These are phyloP conservation scores for Leccinellum albellum DNA, from an alignment of 768 basidiomycete genomes.

Conservation along the genomic window DNA sequence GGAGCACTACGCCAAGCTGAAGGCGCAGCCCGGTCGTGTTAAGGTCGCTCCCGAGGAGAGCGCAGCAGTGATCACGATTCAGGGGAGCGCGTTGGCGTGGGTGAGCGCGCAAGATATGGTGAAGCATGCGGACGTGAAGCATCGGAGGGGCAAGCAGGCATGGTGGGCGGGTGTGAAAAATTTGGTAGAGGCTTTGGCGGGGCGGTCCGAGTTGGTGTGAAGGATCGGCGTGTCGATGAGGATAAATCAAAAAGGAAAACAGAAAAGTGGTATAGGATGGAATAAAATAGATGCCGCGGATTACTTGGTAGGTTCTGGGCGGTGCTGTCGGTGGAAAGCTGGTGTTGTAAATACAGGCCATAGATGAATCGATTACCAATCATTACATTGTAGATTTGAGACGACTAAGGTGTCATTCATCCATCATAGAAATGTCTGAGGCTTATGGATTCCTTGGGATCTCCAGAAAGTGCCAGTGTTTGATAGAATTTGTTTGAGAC, in stretches of 20 bases:
- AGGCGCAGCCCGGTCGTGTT: slow-evolving; percentile 46
- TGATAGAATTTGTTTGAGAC: no score
- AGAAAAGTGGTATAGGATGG: not conserved
- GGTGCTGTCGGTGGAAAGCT: no score
- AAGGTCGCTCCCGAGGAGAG: slow-evolving; percentile 58
- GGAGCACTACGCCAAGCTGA: slow-evolving; percentile 60
- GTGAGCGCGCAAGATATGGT: slow-evolving; percentile 84
- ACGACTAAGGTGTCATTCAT: no score
- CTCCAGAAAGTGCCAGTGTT: no score
- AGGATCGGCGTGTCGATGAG: not conserved
- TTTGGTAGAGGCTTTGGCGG: slow-evolving; percentile 72
- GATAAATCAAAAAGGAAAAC: not conserved
- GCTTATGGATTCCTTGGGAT: no score
- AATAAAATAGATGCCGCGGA: not conserved
- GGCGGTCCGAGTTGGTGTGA: slow-evolving; percentile 53
- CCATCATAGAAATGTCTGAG: no score
- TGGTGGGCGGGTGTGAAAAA: slow-evolving; percentile 78
- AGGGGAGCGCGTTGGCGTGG: slow-evolving; percentile 76
- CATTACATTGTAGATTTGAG: no score
- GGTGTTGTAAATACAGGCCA: no score
- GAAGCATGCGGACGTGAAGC: slow-evolving; percentile 84
- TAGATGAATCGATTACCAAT: no score
- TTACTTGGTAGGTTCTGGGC: no score
- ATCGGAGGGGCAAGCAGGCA: slow-evolving; percentile 69
- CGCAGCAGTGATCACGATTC: slow-evolving; percentile 90